Evolutionary conservation across 2,329 filamentous ascomycete species (phyloP).

Genomic region (Diaporthe capsici): DNA sequence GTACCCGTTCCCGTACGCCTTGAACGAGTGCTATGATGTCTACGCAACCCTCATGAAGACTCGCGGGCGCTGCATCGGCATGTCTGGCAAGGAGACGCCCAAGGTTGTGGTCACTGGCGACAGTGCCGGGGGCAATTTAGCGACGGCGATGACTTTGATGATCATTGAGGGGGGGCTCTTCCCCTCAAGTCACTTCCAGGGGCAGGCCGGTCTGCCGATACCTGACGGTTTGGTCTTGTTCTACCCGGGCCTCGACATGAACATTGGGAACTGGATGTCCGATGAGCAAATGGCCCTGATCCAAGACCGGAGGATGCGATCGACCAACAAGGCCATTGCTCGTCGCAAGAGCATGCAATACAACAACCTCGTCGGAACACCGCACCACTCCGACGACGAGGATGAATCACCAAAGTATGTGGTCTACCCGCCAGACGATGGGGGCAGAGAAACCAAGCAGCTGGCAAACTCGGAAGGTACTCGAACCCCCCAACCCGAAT

Average conservation of each 20-base stretch:
- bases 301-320: constrained; percentile 82
- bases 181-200: constrained; percentile 68
- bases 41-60: constrained; percentile 82
- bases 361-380: constrained; percentile 85
- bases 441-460: constrained; percentile 39
- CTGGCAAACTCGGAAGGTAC: constrained; percentile 44
- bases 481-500: constrained; percentile 62
- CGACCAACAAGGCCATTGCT: constrained; percentile 83
- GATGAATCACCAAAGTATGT: constrained; percentile 59
- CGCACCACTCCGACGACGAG: constrained; percentile 84
- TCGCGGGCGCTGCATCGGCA: constrained; percentile 80
- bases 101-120: constrained; percentile 83
- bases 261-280: constrained; percentile 99
- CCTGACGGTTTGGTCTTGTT: constrained; percentile 88
- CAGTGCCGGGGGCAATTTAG: constrained; percentile 86
- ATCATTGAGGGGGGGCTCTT: constrained; percentile 81
- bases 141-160: constrained; percentile 88
- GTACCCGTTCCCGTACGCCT: constrained; percentile 85
- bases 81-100: constrained; percentile 76
- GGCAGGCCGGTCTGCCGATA: constrained; percentile 73
- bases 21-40: constrained; percentile 90
- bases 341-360: constrained; percentile 92
- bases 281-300: constrained; percentile 98
- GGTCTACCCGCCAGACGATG: constrained; percentile 41
- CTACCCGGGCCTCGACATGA: constrained; percentile 95